Evolutionary conservation across 2,329 filamentous ascomycete genomes (phyloP).

Genomic region (Colletotrichum aenigma): DNA sequence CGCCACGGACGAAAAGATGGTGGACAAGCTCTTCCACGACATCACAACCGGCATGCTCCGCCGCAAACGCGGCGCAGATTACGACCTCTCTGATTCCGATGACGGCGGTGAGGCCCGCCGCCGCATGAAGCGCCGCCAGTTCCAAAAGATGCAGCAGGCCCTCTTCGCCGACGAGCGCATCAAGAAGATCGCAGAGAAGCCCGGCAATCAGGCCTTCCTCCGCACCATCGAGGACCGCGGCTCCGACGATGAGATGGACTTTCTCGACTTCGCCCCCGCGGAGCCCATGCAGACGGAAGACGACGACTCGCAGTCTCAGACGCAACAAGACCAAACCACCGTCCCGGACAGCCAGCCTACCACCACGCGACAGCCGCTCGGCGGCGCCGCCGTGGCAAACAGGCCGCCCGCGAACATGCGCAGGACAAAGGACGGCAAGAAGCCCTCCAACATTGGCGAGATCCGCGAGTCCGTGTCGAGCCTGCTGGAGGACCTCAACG

Average conservation of each 20-base stretch:
- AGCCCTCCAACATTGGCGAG: constrained; percentile 77
- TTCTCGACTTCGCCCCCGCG: constrained; percentile 58
- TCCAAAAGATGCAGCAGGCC: constrained; percentile 89
- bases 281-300: constrained; percentile 28
- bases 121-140: constrained; percentile 84
- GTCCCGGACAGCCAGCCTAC: constrained; percentile 58
- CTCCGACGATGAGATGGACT: constrained; percentile 77
- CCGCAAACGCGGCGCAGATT: constrained; percentile 80
- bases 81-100: constrained; percentile 89
- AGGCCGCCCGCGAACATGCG: constrained; percentile 66
- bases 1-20: constrained; percentile 80
- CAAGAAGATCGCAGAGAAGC: constrained; percentile 87
- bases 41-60: constrained; percentile 88
- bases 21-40: constrained; percentile 91
- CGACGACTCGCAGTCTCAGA: constrained; percentile 40
- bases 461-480: constrained; percentile 84
- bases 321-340: constrained; percentile 26
- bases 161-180: constrained; percentile 88
- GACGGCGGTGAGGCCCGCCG: constrained; percentile 81
- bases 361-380: constrained; percentile 33
- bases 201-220: constrained; percentile 89
- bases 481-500: constrained; percentile 73
- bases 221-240: constrained; percentile 85
- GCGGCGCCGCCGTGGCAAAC: constrained; percentile 39
- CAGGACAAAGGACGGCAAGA: constrained; percentile 65